Conservation (phyloP, 2,329 filamentous ascomycete species). For the Cercospora janseana region DNA sequence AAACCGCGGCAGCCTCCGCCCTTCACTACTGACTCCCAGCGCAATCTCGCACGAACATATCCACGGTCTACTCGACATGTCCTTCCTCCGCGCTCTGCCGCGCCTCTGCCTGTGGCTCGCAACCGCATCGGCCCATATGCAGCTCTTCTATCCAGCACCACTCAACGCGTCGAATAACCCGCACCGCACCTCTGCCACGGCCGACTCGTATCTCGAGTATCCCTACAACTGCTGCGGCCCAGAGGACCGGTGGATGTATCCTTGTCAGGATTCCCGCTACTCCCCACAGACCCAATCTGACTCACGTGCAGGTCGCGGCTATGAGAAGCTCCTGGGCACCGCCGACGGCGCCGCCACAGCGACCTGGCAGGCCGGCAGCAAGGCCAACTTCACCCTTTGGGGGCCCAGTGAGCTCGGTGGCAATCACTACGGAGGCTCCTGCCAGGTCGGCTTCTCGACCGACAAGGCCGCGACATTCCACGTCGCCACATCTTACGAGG, state of each 20-base stretch:
- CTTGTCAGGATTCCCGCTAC: constrained; percentile 32
- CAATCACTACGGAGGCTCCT: constrained; percentile 50
- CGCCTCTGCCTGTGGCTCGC: constrained; percentile 10
- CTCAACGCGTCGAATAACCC: constrained; percentile 49
- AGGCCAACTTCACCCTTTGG: constrained; percentile 43
- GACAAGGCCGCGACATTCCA: constrained; percentile 48
- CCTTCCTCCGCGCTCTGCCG: constrained; percentile 8
- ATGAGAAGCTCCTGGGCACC: constrained; percentile 46
- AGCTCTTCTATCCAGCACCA: constrained; percentile 44
- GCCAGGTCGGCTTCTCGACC: constrained; percentile 46
- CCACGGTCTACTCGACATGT: constrained; percentile 15
- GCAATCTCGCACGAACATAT: not conserved
- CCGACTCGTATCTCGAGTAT: constrained; percentile 43
- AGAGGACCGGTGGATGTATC: constrained; percentile 34
- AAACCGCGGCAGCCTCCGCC: no score
- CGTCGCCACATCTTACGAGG: constrained; percentile 47
- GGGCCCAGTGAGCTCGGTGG: constrained; percentile 29
- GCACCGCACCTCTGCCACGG: constrained; percentile 36
- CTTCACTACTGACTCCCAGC: constrained; percentile 1
- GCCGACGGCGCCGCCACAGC: constrained; percentile 45
- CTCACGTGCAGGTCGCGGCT: constrained; percentile 36
- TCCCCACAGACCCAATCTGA: not conserved
- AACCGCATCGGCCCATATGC: constrained; percentile 26
- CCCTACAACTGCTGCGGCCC: constrained; percentile 49
- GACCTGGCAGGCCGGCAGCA: constrained; percentile 45